Base-by-base conservation (phyloP, 2,329 filamentous ascomycete genomes). In the Orbilia quercus region DNA sequence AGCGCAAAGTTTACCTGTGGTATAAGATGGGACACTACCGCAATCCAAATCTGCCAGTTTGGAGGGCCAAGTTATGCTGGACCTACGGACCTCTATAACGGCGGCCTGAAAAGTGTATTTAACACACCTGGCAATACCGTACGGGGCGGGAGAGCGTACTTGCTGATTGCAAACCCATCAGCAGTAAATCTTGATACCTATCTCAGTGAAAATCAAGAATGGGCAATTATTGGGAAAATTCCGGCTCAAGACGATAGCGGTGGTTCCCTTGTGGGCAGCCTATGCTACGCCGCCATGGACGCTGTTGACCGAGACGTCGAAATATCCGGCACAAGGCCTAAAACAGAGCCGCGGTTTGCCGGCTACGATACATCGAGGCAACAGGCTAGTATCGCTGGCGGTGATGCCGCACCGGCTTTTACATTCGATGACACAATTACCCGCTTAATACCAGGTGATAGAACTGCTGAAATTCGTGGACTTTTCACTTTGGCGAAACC, bases 291-390 rank as follows among this genome's bases (percentile, higher is more conserved):
- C 9, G 36, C 58, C 2, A 44, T 63, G 58, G 58, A 63, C 23
- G 58, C 47, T n/a, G 58, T 63, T 50, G 58, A 53, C 25, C 58
- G 58, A 11, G 16, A 51, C 4, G 58, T 63, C 9, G 58, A 63
- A 25, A 63, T 63, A 1, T 53, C 22, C 7, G 51, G 58, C 18
- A 7, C 36, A 6, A 50, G 34, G n/a, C 48, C 14, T n/a, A 25
- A 45, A 28, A 9, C 1, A 18, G 58, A 63, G 42, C 45, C 58
- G 7, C 38, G 48, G 23, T 53, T 63, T 11, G 45, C 48, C 2
- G 20, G 12, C 23, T 57, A 42, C 34, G 16, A 23, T 2, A 16
- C 38, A 2, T 38, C 31, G 7, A 25, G 5, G 7, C 25, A 4
- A 54, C 50, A 36, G 16, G 25, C 45, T 28, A 16, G 3, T 4